Evolutionary conservation across 345 rosid species (phyloP), one percentile per base, ranked within the genome.

Genomic region (Cardiospermum halicacabum): DNA sequence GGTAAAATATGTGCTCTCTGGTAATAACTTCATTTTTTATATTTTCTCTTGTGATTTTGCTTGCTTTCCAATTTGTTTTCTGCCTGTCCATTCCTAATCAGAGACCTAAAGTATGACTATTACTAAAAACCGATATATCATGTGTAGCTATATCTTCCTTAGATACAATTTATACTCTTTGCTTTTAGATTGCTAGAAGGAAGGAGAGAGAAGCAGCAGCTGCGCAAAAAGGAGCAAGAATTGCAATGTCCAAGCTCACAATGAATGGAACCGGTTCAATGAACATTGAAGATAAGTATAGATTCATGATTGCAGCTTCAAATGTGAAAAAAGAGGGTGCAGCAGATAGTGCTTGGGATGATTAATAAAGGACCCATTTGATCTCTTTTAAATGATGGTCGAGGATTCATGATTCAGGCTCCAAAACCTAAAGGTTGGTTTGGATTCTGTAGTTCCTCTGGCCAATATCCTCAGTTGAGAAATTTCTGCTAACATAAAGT

Each of bases 301-400:
- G 62, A 61, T 77, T 73, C 61, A 77, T 77, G 81, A 56, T 74
- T 50, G 70, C 78, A 8, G 57, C 73, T 26, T 59, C 78, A 40
- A 58, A 26, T 48, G 64, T 63, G 37, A 70, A 64, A 60, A 57
- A 62, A 31, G 73, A 62, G 56, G 81, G 81, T 59, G 67, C 70
- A 1, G 81, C 81, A 27, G 81, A 77, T 67, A 70, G 81, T 49
- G 81, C 75, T 25, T 77, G 78, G 78, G 81, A 74, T 64, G 81
- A 77, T 53, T 74, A 53, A 45, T 22, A 7, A 27, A 47, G 58
- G 10, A 9, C 37, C 39, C 2, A 37, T 19, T 6, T 31, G 18
- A 55, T 63, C 37, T 42, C 64, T 53, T 40, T 15, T 42, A 11
- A 51, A 61, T 50, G 60, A 45, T 51, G 60, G 34, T 16, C 21